Percentiles rank a stretch among this genome's conserved stretches.
Conservation (phyloP, 768 basidiomycete genomes). For the Paxillus involutus region DNA sequence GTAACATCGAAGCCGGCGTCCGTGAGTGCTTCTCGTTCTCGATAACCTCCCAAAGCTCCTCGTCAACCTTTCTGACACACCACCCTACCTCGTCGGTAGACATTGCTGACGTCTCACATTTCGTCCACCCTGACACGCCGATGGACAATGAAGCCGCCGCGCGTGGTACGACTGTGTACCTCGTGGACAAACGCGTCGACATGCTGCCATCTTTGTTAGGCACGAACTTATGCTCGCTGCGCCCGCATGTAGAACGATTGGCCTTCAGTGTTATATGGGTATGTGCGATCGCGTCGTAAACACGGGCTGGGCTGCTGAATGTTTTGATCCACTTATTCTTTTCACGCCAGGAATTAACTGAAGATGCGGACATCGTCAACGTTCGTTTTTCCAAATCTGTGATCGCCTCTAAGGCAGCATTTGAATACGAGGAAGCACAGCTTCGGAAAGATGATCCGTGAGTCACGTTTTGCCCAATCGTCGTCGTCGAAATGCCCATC, state of each 20-base stretch:
- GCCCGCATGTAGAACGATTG: conserved; percentile 89
- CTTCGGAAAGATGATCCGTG: conserved; percentile 89
- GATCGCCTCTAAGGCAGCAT: conserved; percentile 93
- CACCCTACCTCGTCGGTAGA: conserved; percentile 45
- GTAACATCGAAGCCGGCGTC: conserved; percentile 96
- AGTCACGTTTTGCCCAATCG: conserved; percentile 35
- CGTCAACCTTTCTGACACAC: background rate
- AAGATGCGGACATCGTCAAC: conserved; percentile 85
- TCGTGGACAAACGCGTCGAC: conserved; percentile 98
- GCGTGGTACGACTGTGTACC: conserved; percentile 94
- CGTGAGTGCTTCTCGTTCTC: conserved; percentile 60
- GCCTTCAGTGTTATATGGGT: conserved; percentile 98
- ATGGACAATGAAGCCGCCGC: conserved; percentile 98
- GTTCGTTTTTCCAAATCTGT: conserved; percentile 95
- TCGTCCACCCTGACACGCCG: conserved; percentile 88
- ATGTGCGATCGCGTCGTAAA: conserved; percentile 4
- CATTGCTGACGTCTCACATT: conserved; percentile 97
- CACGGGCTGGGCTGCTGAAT: background rate
- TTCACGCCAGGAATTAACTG: conserved; percentile 73
- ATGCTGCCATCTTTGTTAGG: conserved; percentile 95
- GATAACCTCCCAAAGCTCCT: background rate
- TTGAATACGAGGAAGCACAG: conserved; percentile 97
- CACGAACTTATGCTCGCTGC: conserved; percentile 91
- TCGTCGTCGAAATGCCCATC: background rate
- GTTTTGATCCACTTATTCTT: background rate